A percentile compares a stretch with the other conserved stretches of the same genome.
These are phyloP conservation scores for Mycena venus DNA, from an alignment of 768 basidiomycete genomes.

Conservation along the genomic window DNA sequence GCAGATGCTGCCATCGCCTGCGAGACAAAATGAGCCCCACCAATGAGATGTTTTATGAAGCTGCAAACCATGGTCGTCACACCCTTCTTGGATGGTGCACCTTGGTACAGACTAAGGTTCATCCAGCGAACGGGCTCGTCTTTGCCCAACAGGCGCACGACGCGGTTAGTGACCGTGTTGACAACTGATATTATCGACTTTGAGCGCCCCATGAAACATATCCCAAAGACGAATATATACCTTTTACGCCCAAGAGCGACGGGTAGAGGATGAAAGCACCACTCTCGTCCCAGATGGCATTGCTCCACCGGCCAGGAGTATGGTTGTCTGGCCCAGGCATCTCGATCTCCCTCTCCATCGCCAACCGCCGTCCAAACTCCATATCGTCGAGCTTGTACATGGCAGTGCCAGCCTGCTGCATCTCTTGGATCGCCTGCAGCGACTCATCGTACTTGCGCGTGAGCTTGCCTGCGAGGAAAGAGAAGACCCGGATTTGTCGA, in stretches of 20 bases:
- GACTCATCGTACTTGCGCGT: conserved; percentile 96
- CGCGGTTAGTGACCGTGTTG: conserved; percentile 94
- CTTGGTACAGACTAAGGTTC: conserved; percentile 93
- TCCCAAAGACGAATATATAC: conserved; percentile 60
- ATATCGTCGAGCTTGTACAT: conserved; percentile 96
- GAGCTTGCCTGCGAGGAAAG: conserved; percentile 90
- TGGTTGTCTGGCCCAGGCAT: conserved; percentile 80
- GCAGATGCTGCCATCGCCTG: conserved; percentile 96
- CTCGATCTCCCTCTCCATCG: conserved; percentile 92
- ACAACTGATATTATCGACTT: conserved; percentile 72
- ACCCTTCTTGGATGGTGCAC: conserved; percentile 88
- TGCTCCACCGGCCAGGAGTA: conserved; percentile 84
- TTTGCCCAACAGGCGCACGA: conserved; percentile 89
- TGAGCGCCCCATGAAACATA: background rate
- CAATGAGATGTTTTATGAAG: background rate
- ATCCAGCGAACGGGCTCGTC: conserved; percentile 94
- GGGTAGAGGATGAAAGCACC: conserved; percentile 96
- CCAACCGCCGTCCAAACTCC: conserved; percentile 98
- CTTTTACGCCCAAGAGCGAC: conserved; percentile 94
- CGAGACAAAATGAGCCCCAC: conserved; percentile 17
- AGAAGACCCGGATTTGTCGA: conserved; percentile 94
- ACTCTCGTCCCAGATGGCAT: conserved; percentile 98
- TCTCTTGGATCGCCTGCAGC: conserved; percentile 92
- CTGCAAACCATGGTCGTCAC: conserved; percentile 82
- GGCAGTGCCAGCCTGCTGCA: conserved; percentile 98